Evolutionary conservation across 1,284 basidiomycete genomes (phyloP).

Genomic region (Anthracocystis setariae): DNA sequence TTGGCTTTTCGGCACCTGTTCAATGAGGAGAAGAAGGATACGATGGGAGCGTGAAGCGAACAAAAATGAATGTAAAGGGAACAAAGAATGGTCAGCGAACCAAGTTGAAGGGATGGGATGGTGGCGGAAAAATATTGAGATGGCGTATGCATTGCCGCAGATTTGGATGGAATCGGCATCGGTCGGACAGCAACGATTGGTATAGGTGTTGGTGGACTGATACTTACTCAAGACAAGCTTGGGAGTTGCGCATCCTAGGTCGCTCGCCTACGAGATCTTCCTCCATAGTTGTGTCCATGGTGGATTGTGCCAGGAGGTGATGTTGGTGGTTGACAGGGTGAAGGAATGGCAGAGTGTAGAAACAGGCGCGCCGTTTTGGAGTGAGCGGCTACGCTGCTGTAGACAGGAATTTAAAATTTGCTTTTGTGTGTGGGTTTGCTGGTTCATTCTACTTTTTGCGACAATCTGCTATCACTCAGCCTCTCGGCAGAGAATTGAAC

Average conservation of each 20-base stretch:
- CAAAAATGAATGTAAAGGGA: not conserved
- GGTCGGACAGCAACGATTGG: too few species aligned
- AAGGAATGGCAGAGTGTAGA: not conserved
- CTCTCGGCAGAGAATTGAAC: too few species aligned
- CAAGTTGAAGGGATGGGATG: slow-evolving; percentile 2
- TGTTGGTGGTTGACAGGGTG: slow-evolving; percentile 7
- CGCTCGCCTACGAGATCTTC: slow-evolving; percentile 29
- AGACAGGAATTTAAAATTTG: too few species aligned
- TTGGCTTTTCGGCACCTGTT: slow-evolving; percentile 46
- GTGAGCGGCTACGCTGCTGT: not conserved
- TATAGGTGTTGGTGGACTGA: too few species aligned
- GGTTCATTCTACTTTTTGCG: too few species aligned
- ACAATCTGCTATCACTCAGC: too few species aligned
- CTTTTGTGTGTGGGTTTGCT: too few species aligned
- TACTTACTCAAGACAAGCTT: slow-evolving; percentile 50
- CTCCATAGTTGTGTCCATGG: slow-evolving; percentile 35
- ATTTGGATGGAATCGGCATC: too few species aligned
- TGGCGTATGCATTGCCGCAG: slow-evolving; percentile 44
- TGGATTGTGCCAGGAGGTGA: slow-evolving; percentile 1
- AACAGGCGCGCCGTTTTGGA: not conserved
- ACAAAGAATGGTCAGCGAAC: slow-evolving; percentile 7
- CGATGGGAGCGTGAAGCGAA: not conserved
- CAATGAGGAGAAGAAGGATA: not conserved
- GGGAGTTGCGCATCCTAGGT: slow-evolving; percentile 43
- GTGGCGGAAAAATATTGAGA: slow-evolving; percentile 2